Conservation (phyloP, 441 rosid genomes). For the Gossypium gossypioides region DNA sequence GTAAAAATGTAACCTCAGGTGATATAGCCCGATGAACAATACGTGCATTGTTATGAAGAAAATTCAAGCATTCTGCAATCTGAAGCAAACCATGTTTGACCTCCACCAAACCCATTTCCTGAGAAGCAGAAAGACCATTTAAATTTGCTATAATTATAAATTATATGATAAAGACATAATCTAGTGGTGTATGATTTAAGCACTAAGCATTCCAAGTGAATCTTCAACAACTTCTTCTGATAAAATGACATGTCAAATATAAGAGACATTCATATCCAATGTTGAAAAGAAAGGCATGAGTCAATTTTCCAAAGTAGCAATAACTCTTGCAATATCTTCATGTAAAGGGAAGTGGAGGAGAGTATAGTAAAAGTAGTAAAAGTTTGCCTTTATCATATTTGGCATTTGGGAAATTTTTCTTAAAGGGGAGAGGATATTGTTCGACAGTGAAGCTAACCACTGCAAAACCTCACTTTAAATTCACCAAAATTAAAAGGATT, state of each 20-base stretch:
- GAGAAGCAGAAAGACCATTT: slow-evolving; percentile 18
- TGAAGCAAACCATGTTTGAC: slow-evolving; percentile 93
- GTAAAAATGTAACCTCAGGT: slow-evolving; percentile 57
- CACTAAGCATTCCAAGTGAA: not conserved
- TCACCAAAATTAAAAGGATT: not conserved
- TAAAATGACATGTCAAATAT: not conserved
- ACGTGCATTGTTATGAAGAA: slow-evolving; percentile 79
- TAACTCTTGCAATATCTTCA: not conserved
- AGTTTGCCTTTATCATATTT: not conserved
- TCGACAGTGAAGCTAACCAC: not conserved
- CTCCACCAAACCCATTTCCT: slow-evolving; percentile 96
- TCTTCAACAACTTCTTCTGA: not conserved
- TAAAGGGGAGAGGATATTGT: not conserved
- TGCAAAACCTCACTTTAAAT: not conserved
- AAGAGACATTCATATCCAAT: not conserved
- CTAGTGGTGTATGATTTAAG: not conserved
- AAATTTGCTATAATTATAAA: not conserved
- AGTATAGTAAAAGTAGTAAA: not conserved
- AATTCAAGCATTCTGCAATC: slow-evolving; percentile 79
- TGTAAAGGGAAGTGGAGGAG: not conserved
- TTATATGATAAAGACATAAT: not conserved
- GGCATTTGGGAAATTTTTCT: not conserved
- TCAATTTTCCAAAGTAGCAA: not conserved
- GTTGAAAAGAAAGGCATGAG: not conserved
- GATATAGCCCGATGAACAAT: slow-evolving; percentile 79